Evolutionary conservation across 352 stramenopile species (phyloP), one percentile per base, ranked within the genome.

Genomic region (Pythium phragmiticola): DNA sequence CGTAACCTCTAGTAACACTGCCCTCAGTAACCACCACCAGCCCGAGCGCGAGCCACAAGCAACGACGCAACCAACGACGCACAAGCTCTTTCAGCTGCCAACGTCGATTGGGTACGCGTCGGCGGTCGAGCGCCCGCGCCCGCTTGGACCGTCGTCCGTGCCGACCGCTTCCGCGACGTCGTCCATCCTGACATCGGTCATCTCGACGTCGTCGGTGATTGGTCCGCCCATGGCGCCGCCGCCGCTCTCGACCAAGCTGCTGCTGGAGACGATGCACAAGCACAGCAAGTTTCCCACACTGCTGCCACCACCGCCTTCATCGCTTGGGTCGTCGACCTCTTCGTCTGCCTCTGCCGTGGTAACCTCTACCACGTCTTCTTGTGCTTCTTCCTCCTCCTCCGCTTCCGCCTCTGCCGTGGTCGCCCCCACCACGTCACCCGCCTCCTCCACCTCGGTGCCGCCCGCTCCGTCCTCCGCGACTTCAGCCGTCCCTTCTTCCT

Each of bases 201-300:
- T 60, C 30, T 52, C 60, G 33, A 42, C 60, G 36, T 69, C 63
- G 49, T 59, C 63, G 17, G 41, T 47, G n/a, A 50, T 68, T 8
- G 60, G 52, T 3, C 62, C 53, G 46, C 62, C 53, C 16, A 57
- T 68, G 62, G 53, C 49, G 37, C 53, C 58, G 14, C 61, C 58
- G 14, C 54, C 62, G 55, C 63, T 69, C 9, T 60, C 63, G 37
- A 55, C 63, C n/a, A 69, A 69, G 56, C 49, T 69, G 42, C 50
- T 69, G 37, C 45, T 69, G 37, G 63, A 69, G 56, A 69, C 63
- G 26, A 69, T 69, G 63, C 54, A 64, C 55, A 60, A 64, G 42
- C 63, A 69, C 56, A 56, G 37, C 37, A 69, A 69, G 39, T 57
- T 70, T 33, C 63, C 63, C 19, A 72, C 59, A 55, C 54, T 63